Percentiles rank a stretch among this genome's conserved stretches.
Evolutionary conservation across 2,329 filamentous ascomycete genomes (phyloP).

Genomic region (Neopestalotiopsis clavispora): DNA sequence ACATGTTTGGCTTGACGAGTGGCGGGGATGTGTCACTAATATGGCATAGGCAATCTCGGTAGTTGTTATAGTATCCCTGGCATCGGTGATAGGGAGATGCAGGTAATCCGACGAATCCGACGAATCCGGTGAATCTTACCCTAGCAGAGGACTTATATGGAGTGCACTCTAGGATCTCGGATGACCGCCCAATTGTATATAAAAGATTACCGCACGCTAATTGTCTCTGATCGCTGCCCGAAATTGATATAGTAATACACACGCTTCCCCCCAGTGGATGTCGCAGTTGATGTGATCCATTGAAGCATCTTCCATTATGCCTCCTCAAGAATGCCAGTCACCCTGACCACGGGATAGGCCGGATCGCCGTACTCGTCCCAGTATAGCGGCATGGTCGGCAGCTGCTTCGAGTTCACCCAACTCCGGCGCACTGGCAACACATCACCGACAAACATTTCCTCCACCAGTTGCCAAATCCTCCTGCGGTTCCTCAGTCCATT

Average conservation of each 20-base stretch:
- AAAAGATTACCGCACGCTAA: background rate
- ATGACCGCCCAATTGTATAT: background rate
- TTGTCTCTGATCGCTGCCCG: background rate
- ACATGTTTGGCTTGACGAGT: too few species aligned
- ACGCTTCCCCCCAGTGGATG: conserved; percentile 32
- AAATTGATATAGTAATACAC: conserved; percentile 15
- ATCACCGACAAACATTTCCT: conserved; percentile 30
- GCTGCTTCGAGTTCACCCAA: background rate
- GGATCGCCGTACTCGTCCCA: conserved; percentile 24
- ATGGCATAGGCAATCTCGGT: too few species aligned
- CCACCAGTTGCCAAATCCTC: conserved; percentile 27
- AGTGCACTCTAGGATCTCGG: background rate
- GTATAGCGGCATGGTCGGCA: conserved; percentile 24
- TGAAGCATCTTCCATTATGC: background rate
- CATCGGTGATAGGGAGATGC: too few species aligned
- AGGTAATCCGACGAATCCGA: too few species aligned
- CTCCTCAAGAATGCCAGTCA: conserved; percentile 10
- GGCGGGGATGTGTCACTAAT: too few species aligned
- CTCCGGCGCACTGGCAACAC: conserved; percentile 20
- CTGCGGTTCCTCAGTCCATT: conserved; percentile 25
- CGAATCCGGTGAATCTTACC: background rate
- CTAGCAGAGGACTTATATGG: background rate
- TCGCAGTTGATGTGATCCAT: too few species aligned
- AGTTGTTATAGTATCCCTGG: too few species aligned
- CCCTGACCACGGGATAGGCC: conserved; percentile 21